Evolutionary conservation across 2,329 filamentous ascomycete genomes (phyloP), one percentile per base, ranked within the genome.

Genomic region (Ophiostoma perfectum): DNA sequence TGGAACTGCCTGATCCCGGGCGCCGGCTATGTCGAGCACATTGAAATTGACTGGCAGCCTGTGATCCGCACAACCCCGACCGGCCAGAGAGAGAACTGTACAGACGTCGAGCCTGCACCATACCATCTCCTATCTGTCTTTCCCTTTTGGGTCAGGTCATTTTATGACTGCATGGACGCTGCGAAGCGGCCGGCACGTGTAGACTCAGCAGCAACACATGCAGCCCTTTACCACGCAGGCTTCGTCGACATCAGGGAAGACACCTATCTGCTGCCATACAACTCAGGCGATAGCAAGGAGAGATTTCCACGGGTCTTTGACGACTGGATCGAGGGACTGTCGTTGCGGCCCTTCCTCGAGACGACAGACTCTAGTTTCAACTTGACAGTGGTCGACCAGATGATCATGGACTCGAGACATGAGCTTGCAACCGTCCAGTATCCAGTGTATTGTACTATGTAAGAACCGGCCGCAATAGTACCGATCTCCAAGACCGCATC

Each of bases 31-130:
- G 83, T 97, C 68, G 93, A 98, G 78, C 92, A 96, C 73, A 86
- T 96, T 64, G 94, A 98, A 76, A 90, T 98, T 67, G 92, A 98
- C 77, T 91, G 91, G 78, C 81, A 85, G 64, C 92, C 92, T 18
- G 86, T 86, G 90, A 18, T 55, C 7, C 49, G 27, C 49, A 27
- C n/a, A 9, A 27, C 49, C 7, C 49, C 49, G n/a, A 9, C n/a
- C 6, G 49, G 27, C n/a, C 4, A 8, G 6, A 18, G n/a, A 18
- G 18, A 55, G n/a, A 55, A 55, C 49, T 11, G 49, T 18, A 27
- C 8, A 27, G n/a, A 55, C n/a, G 49, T 55, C 49, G 49, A 9
- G 6, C 49, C 49, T 3, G 49, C 49, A 18, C 49, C 49, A 14
- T 55, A 55, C n/a, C 5, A 9, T 9, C 8, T 3, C 7, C 6